Evolutionary conservation across 1,284 basidiomycete genomes (phyloP), one percentile per base, ranked within the genome.

Genomic region (Cerrena zonata): DNA sequence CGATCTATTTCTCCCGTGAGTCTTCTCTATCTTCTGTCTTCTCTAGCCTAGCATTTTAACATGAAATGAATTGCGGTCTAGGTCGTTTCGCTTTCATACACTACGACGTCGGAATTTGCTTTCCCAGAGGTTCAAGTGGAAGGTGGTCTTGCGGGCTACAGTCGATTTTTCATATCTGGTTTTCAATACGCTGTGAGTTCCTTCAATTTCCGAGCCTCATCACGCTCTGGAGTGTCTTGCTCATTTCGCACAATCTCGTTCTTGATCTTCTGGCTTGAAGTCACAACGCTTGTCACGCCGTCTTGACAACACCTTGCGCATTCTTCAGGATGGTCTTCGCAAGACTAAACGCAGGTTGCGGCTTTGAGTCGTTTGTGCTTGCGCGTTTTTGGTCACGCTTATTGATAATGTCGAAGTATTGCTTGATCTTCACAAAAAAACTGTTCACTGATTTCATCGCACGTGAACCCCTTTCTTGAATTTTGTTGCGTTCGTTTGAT

Each of bases 161-260:
- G 50, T 39, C 27, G 23, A 22, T 24, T 55, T n/a, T 55, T 55
- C 53, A 47, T 43, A 23, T 27, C 37, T 25, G 53, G 53, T 10
- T 19, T 55, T 11, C n/a, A 30, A 26, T 34, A 36, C 37, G 42
- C 44, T 37, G 53, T 55, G 21, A 11, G 48, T 38, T 4, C n/a
- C n/a, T n/a, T n/a, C n/a, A n/a, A n/a, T n/a, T n/a, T n/a, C n/a
- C n/a, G n/a, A 4, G 3, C n/a, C 19, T 25, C 21, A 10, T 51
- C 13, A 15, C 21, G 26, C 15, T 19, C 30, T 23, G 25, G 42
- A 5, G 11, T 15, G n/a, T 15, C 23, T 43, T 34, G 24, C 23
- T 23, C 23, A 4, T 40, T 5, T 25, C 15, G n/a, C 30, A 34
- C 15, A n/a, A n/a, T 34, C 30, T 34, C 15, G 30, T 34, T 34